These are phyloP conservation scores for Trichoderma sp. DNA, from an alignment of 2,329 filamentous ascomycete genomes.

Conservation along the genomic window DNA sequence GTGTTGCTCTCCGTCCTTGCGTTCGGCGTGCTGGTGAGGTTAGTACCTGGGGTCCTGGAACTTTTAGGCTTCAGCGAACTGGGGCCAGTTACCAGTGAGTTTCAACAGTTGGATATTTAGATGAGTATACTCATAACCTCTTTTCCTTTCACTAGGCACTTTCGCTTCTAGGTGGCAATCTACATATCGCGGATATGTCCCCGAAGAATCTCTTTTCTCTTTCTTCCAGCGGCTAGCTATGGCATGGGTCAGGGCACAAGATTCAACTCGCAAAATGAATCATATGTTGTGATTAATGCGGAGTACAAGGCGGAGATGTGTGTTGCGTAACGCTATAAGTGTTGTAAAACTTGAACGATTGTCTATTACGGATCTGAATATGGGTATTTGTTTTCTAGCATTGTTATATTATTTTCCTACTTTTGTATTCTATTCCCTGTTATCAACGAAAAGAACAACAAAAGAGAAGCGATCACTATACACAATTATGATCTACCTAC, in stretches of 20 bases:
- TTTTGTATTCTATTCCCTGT: too few species aligned
- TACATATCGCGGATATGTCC: neutral
- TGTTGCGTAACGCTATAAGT: neutral
- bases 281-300: neutral
- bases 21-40: constrained; percentile 4
- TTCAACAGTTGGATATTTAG: neutral
- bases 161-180: constrained; percentile 6
- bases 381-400: neutral
- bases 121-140: neutral
- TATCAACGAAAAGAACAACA: too few species aligned
- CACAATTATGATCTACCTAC: too few species aligned
- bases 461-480: too few species aligned
- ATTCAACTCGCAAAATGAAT: neutral
- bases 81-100: constrained; percentile 6
- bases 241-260: neutral
- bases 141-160: neutral
- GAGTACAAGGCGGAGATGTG: neutral
- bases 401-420: neutral
- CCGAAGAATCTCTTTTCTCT: neutral
- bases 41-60: neutral
- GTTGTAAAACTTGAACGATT: neutral
- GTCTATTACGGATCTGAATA: neutral
- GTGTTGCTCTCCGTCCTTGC: neutral
- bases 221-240: constrained; percentile 2
- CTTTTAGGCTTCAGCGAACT: constrained; percentile 1